phyloP scores from a whole-genome alignment of 1,139 yeast genomes.

The Starmera stellimalicola region DNA sequence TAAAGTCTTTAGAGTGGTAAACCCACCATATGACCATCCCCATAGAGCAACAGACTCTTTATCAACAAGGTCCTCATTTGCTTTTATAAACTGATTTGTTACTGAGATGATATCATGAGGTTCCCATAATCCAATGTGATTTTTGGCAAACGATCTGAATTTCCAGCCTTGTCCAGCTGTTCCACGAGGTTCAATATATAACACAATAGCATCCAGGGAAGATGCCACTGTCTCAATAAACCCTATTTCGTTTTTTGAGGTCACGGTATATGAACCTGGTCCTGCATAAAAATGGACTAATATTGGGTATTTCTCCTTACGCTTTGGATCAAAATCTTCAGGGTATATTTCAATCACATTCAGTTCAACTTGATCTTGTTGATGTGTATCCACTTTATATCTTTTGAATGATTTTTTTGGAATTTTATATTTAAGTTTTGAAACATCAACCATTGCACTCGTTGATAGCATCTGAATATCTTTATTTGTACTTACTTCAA shows the following conservation, averaged over 20 bases:
- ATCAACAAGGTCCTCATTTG: slow-evolving; percentile 44
- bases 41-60: slow-evolving; percentile 67
- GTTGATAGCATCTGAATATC: slow-evolving; percentile 19
- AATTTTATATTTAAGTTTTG: slow-evolving; percentile 31
- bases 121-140: slow-evolving; percentile 78
- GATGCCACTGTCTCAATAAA: slow-evolving; percentile 69
- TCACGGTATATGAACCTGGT: slow-evolving; percentile 79
- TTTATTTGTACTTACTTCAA: slow-evolving; percentile 17
- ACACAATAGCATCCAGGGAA: slow-evolving; percentile 60
- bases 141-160: slow-evolving; percentile 57
- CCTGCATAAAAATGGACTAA: slow-evolving; percentile 88
- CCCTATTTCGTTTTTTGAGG: slow-evolving; percentile 42
- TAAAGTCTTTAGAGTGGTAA: slow-evolving; percentile 63
- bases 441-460: slow-evolving; percentile 12
- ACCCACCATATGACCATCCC: slow-evolving; percentile 96
- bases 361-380: slow-evolving; percentile 33
- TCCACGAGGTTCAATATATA: slow-evolving; percentile 89
- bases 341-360: slow-evolving; percentile 75
- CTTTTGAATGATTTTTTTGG: slow-evolving; percentile 48
- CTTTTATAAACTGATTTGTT: slow-evolving; percentile 49
- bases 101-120: slow-evolving; percentile 70
- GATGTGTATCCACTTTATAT: slow-evolving; percentile 32
- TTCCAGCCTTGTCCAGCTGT: slow-evolving; percentile 87
- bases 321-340: slow-evolving; percentile 42
- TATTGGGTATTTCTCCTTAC: slow-evolving; percentile 58